A percentile compares a stretch with the other conserved stretches of the same genome.
Conservation (phyloP, 164 flowering plant species). For the Macadamia integrifolia region DNA sequence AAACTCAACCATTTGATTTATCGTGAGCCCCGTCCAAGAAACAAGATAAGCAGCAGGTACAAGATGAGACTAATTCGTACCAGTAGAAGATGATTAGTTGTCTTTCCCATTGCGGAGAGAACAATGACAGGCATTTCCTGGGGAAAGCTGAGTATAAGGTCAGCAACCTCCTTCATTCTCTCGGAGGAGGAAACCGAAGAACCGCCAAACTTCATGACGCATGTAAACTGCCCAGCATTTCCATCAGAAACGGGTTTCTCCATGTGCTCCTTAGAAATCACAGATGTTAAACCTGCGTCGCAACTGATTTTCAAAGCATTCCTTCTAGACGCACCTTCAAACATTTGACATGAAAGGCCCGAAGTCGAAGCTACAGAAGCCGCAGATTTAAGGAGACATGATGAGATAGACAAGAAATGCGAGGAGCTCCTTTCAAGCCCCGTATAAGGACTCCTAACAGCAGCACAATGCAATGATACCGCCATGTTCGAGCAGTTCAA, state of each 20-base stretch:
- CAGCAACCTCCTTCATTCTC: slow-evolving; percentile 89
- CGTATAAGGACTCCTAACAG: slow-evolving; percentile 22
- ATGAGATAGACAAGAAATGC: slow-evolving; percentile 1
- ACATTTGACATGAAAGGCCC: slow-evolving; percentile 9
- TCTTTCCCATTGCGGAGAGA: slow-evolving; percentile 98
- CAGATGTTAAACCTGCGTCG: slow-evolving; percentile 20
- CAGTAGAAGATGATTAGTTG: slow-evolving; percentile 76
- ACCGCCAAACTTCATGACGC: slow-evolving; percentile 98
- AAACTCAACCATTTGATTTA: slow-evolving; percentile 7
- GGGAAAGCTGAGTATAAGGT: slow-evolving; percentile 67
- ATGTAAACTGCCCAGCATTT: slow-evolving; percentile 34
- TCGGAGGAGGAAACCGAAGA: slow-evolving; percentile 84
- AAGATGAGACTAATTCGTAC: slow-evolving; percentile 24
- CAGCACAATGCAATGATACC: slow-evolving; percentile 30
- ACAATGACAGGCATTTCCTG: slow-evolving; percentile 86
- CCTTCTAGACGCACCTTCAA: slow-evolving; percentile 10
- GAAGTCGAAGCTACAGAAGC: slow-evolving; percentile 15
- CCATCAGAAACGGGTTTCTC: slow-evolving; percentile 20
- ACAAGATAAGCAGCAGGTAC: background rate
- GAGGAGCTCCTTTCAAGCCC: slow-evolving; percentile 7
- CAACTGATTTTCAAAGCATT: slow-evolving; percentile 29
- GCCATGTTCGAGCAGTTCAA: slow-evolving; percentile 30
- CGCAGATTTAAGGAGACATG: slow-evolving; percentile 13
- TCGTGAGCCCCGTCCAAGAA: background rate
- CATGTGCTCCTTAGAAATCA: slow-evolving; percentile 26